These are phyloP conservation scores for Prunus campanulata DNA, from an alignment of 306 rosid species.

Conservation along the genomic window DNA sequence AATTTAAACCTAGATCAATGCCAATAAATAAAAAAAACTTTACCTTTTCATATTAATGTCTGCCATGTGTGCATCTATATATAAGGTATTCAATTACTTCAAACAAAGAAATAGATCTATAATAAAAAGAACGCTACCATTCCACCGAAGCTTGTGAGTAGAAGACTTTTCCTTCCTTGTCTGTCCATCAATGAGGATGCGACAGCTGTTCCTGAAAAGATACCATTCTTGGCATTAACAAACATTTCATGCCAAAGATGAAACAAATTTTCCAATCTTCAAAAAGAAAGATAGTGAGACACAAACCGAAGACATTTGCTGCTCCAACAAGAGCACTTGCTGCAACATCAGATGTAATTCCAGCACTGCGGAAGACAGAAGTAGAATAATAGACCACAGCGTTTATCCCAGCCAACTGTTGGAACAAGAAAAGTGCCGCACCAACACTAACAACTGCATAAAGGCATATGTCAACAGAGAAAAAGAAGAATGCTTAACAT, in stretches of 20 bases:
- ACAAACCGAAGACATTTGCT: slow-evolving; percentile 87
- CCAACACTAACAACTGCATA: slow-evolving; percentile 87
- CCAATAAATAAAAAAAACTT: not conserved
- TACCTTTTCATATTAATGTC: not conserved
- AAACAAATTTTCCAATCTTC: not conserved
- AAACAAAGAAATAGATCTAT: not conserved
- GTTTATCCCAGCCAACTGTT: slow-evolving; percentile 95
- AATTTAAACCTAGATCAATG: not conserved
- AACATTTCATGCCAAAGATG: slow-evolving; percentile 4
- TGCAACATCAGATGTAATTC: slow-evolving; percentile 91
- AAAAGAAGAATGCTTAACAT: not conserved
- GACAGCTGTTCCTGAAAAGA: slow-evolving; percentile 64
- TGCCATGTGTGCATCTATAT: not conserved
- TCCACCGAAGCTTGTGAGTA: slow-evolving; percentile 79
- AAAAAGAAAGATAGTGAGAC: slow-evolving; percentile 8
- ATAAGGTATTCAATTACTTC: not conserved
- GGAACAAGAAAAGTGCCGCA: slow-evolving; percentile 79
- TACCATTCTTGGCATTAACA: slow-evolving; percentile 17
- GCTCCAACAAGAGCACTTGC: slow-evolving; percentile 98
- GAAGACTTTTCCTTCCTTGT: slow-evolving; percentile 89
- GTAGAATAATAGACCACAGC: slow-evolving; percentile 96
- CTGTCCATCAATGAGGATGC: slow-evolving; percentile 93
- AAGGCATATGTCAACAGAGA: slow-evolving; percentile 25
- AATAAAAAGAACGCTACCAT: slow-evolving; percentile 56
- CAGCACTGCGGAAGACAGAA: slow-evolving; percentile 89